Conservation (phyloP, 495 filamentous ascomycete genomes). For the Podospora pseudopauciseta region DNA sequence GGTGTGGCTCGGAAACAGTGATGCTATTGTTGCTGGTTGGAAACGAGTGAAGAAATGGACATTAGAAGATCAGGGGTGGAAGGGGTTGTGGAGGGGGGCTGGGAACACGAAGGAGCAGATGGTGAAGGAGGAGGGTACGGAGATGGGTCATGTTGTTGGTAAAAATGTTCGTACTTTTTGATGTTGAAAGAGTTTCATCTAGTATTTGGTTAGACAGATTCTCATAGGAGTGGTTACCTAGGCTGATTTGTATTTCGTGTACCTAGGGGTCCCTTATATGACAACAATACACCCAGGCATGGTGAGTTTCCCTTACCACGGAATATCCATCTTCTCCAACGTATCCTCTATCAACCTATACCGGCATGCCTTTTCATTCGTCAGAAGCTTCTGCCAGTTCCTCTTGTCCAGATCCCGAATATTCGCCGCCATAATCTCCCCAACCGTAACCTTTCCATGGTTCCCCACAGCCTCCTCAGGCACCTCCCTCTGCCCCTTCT, state of each 20-base stretch:
- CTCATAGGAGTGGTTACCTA: neutral
- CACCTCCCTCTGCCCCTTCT: neutral
- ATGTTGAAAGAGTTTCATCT: neutral
- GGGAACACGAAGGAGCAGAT: neutral
- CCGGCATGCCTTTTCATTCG: conserved; percentile 15
- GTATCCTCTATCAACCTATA: conserved; percentile 23
- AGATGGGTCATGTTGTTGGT: neutral
- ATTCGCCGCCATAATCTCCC: conserved; percentile 12
- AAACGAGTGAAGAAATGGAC: neutral
- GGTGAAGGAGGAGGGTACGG: neutral
- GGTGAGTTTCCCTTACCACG: conserved; percentile 10
- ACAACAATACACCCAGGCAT: too few species aligned
- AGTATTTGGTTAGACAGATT: neutral
- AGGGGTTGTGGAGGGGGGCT: neutral
- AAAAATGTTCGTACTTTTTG: neutral
- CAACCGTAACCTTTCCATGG: conserved; percentile 21
- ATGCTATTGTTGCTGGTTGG: conserved; percentile 10
- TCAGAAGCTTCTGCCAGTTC: conserved; percentile 22
- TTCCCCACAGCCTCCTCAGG: neutral
- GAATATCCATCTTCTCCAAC: conserved; percentile 15
- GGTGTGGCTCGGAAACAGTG: conserved; percentile 19
- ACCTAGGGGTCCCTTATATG: too few species aligned
- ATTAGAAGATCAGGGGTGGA: neutral
- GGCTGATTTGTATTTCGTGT: too few species aligned
- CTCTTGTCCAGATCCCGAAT: conserved; percentile 16